Evolutionary conservation across 306 rosid species (phyloP).

Genomic region (Pterocarpus macrocarpus): DNA sequence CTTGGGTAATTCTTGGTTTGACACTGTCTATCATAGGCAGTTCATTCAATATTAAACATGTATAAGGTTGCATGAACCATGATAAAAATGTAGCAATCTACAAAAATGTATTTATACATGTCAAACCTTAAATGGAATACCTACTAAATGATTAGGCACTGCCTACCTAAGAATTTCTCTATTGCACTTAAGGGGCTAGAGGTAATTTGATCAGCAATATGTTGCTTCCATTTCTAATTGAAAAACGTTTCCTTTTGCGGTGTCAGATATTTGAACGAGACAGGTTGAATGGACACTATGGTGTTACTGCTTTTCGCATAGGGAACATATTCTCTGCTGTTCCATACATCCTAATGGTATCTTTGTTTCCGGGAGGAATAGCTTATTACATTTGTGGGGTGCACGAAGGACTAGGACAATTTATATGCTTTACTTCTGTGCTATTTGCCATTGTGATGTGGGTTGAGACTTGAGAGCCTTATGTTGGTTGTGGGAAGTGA

Average conservation of each 20-base stretch:
- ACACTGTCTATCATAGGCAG: no score
- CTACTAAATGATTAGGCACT: no score
- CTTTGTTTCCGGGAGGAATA: slow-evolving; percentile 65
- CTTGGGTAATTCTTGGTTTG: no score
- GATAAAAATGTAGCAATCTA: no score
- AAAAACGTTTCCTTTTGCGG: neutral
- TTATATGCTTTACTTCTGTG: slow-evolving; percentile 45
- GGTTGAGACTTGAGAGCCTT: slow-evolving; percentile 77
- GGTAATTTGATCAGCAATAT: no score
- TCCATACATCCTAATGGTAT: slow-evolving; percentile 64
- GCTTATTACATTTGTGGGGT: slow-evolving; percentile 64
- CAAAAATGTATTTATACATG: no score
- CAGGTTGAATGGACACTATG: slow-evolving; percentile 77
- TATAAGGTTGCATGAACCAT: neutral
- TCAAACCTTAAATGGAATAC: no score
- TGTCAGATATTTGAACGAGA: slow-evolving; percentile 66
- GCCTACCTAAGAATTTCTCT: no score
- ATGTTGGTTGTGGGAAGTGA: slow-evolving; percentile 75
- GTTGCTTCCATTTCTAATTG: no score
- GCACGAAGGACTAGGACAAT: slow-evolving; percentile 56
- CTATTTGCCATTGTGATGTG: slow-evolving; percentile 58
- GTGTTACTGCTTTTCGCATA: slow-evolving; percentile 59
- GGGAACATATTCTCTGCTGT: slow-evolving; percentile 65
- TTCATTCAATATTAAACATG: no score
- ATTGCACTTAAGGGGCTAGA: no score